Base-by-base conservation (phyloP, 768 basidiomycete genomes). In the Sarcodon aspratus region DNA sequence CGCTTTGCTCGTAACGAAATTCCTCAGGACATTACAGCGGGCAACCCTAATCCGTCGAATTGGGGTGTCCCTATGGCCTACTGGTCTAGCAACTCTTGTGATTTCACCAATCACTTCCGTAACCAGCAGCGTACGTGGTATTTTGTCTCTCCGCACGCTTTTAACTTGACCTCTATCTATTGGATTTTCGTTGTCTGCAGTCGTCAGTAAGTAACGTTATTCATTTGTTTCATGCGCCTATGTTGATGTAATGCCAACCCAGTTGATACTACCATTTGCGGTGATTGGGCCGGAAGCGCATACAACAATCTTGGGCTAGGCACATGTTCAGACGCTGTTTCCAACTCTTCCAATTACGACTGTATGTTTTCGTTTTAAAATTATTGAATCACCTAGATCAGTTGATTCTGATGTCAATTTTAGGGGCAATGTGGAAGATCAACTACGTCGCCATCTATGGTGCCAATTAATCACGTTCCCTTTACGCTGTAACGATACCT, bases 51-150 rank as follows among this genome's bases (percentile, higher is more conserved):
- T 50, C 72, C 72, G 31, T 53, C 55, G n/a, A 55, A 48, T 34
- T 75, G 73, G 73, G 69, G 69, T 34, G 52, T 58, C 27, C 70
- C 73, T 13, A 59, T 59, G 48, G 71, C 71, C 45, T 55, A 60
- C 54, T 70, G 68, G 57, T 59, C 63, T 36, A 62, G 58, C 47
- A 53, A 57, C 35, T 54, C 52, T 33, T 74, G 72, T 63, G 56
- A 65, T 45, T 63, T 65, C 48, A 48, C 53, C 38, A 50, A 52
- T 10, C 63, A 61, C 61, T 72, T 75, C 62, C 51, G 53, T 21
- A 54, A 67, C 54, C 66, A 70, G 52, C 55, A 57, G 53, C 57
- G 40, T 42, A 42, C 40, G 40, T 42, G 9, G 40, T 9, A 42
- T 42, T 9, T 9, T 17, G 8, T n/a, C 9, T 9, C 13, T 13